phyloP scores from a whole-genome alignment of 495 filamentous ascomycete genomes.

The Penicillium samsonianum region DNA sequence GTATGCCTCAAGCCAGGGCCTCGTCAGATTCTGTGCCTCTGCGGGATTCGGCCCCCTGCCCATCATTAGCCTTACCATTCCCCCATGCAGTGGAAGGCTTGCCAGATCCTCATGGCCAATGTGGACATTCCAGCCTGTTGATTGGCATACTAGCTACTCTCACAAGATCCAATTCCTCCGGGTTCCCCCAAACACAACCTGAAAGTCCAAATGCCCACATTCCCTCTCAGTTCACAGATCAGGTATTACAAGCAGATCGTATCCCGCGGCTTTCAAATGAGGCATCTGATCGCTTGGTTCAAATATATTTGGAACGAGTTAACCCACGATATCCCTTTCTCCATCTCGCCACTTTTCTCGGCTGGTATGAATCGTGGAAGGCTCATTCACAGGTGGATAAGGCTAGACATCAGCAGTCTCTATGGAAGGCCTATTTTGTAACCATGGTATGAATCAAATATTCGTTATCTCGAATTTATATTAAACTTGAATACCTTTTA shows the following conservation, averaged over 20 bases:
- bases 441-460: conserved; percentile 16
- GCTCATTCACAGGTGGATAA: neutral
- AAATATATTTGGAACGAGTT: conserved; percentile 24
- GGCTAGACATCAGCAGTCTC: neutral
- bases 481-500: neutral
- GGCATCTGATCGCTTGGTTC: conserved; percentile 14
- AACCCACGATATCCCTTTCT: conserved; percentile 30
- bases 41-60: neutral
- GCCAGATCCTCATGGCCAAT: conserved; percentile 1
- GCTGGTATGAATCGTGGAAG: conserved; percentile 28
- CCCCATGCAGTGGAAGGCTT: neutral
- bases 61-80: neutral
- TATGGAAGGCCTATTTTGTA: conserved; percentile 26
- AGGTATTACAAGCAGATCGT: neutral
- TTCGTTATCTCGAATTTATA: neutral
- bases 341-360: conserved; percentile 18
- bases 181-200: neutral
- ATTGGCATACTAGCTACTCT: conserved; percentile 17
- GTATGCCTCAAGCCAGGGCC: neutral
- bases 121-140: conserved; percentile 14
- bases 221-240: neutral
- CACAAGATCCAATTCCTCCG: conserved; percentile 1
- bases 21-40: neutral
- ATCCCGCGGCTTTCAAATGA: neutral
- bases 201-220: neutral